Evolutionary conservation across 2,329 filamentous ascomycete species (phyloP), one percentile per base, ranked within the genome.

Genomic region (Aureobasidium sp.): DNA sequence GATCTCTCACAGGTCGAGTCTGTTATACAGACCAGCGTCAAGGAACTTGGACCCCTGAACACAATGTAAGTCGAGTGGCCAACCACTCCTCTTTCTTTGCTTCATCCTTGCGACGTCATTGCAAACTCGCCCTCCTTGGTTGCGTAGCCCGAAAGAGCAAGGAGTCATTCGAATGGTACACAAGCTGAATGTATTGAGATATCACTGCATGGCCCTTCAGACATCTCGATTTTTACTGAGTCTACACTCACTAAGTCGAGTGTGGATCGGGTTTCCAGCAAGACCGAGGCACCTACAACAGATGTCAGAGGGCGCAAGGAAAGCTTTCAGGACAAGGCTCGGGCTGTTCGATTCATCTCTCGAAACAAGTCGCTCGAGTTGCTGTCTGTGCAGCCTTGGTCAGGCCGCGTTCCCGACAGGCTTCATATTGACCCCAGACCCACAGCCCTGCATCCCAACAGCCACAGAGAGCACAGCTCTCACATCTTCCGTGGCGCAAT

Each of bases 21-120:
- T 0, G 75, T 87, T 68, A 76, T 88, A 7, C 68, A 79, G 63
- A 76, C 74, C 11, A 81, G 79, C 9, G 81, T 84, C 0, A 70
- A 75, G 1, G 74, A 80, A 50, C 72, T 87, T 0, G 85, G 84
- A 0, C 80, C 82, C 1, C 62, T 80, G 54, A 75, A 77, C 60
- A 76, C 76, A 5, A 78, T 79, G 82, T 70, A 61, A 36, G 64
- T 62, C 30, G n/a, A n/a, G 6, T 29, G 2, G 14, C n/a, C 13
- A 11, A 1, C 6, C 41, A 32, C 16, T 10, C 6, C 3, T 36
- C 37, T 30, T 21, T 34, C 11, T 14, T 16, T 30, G 5, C 9
- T 30, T n/a, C 14, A 29, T 16, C 27, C 14, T 30, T 47, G 10
- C 42, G 5, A 29, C 4, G 10, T 14, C 44, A 16, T 11, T 21